Conservation (phyloP, 257 asterid species). For the Echites panduratus region DNA sequence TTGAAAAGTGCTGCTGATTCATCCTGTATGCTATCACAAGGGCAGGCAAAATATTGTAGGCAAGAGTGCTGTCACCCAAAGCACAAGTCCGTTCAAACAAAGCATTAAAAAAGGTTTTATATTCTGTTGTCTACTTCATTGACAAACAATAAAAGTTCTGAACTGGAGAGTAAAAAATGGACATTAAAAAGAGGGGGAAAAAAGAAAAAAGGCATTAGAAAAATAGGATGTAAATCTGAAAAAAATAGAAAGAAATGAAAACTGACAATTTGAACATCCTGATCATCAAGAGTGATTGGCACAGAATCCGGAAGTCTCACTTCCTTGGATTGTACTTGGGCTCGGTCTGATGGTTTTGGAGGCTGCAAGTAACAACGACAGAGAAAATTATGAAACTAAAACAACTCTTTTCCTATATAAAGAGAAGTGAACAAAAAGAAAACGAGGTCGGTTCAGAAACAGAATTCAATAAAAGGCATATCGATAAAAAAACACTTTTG, state of each 20-base stretch:
- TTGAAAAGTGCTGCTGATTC: background rate
- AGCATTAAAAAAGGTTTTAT: background rate
- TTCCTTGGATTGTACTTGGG: conserved; percentile 77
- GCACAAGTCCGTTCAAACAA: background rate
- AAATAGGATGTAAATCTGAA: background rate
- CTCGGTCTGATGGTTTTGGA: conserved; percentile 80
- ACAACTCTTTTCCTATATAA: background rate
- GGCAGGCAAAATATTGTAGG: background rate
- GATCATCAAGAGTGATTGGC: conserved; percentile 78
- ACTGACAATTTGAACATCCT: conserved; percentile 84
- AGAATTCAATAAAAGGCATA: background rate
- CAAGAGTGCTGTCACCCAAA: background rate
- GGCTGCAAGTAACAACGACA: conserved; percentile 31
- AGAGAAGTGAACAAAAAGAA: background rate
- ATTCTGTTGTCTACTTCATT: background rate
- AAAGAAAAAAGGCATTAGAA: background rate
- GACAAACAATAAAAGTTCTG: background rate
- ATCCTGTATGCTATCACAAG: background rate
- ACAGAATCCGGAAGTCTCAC: conserved; percentile 74
- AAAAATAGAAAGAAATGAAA: conserved; percentile 17
- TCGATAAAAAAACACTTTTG: background rate
- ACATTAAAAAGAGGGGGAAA: background rate
- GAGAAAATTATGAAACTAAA: background rate
- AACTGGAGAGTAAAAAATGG: background rate
- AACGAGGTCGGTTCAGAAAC: background rate